Percentiles rank a stretch among this genome's conserved stretches.
phyloP scores from a whole-genome alignment of 768 basidiomycete genomes.

The Neoboletus magnificus region DNA sequence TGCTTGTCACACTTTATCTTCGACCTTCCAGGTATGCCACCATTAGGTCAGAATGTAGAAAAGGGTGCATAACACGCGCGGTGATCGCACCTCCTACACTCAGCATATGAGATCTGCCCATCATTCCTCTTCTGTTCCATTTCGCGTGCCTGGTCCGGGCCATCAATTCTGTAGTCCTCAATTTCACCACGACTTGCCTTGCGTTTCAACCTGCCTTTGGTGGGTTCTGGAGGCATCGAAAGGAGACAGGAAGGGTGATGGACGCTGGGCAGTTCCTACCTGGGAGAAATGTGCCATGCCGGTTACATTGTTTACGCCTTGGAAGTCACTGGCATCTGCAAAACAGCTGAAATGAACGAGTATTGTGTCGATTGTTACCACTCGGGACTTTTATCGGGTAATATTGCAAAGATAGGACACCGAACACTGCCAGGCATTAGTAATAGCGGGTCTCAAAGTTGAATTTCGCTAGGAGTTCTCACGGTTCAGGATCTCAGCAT shows the following conservation, averaged over 20 bases:
- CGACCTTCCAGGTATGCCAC: slow-evolving; percentile 43
- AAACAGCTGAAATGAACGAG: too few relatives aligned
- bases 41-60: slow-evolving; percentile 24
- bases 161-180: slow-evolving; percentile 50
- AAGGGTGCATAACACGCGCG: slow-evolving; percentile 32
- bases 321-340: too few relatives aligned
- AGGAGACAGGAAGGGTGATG: slow-evolving; percentile 5
- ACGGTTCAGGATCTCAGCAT: too few relatives aligned
- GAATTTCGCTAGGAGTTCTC: too few relatives aligned
- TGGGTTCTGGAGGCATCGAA: slow-evolving; percentile 55
- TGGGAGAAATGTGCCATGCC: too few relatives aligned
- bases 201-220: slow-evolving; percentile 50
- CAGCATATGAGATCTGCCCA: slow-evolving; percentile 76
- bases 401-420: too few relatives aligned
- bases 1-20: slow-evolving; percentile 85
- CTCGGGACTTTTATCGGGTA: too few relatives aligned
- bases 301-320: too few relatives aligned
- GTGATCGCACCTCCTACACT: slow-evolving; percentile 75
- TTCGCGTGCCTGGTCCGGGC: slow-evolving; percentile 57
- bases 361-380: too few relatives aligned
- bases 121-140: slow-evolving; percentile 71
- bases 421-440: too few relatives aligned
- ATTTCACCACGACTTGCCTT: slow-evolving; percentile 46
- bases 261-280: slow-evolving; percentile 13
- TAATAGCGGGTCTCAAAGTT: too few relatives aligned